These are phyloP conservation scores for Hymenoscyphus repandus DNA, from an alignment of 2,329 filamentous ascomycete species.

Conservation along the genomic window DNA sequence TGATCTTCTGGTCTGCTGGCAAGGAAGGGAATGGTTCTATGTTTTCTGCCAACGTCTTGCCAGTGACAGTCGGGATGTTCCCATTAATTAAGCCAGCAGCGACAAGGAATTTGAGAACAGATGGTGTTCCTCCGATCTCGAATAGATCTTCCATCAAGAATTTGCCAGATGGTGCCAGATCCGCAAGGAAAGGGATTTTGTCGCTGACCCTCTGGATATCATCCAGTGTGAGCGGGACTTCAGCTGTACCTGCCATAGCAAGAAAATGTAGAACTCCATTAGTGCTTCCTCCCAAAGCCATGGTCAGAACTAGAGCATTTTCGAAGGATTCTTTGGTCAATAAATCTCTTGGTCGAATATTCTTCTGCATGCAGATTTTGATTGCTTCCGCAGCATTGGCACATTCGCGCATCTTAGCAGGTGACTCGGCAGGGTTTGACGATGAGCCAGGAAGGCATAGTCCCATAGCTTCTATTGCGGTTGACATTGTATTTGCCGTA, in stretches of 20 bases:
- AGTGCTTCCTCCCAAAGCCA: slow-evolving; percentile 66
- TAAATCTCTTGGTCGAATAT: slow-evolving; percentile 63
- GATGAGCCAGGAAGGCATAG: slow-evolving; percentile 64
- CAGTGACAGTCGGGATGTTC: slow-evolving; percentile 73
- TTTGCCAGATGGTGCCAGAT: slow-evolving; percentile 71
- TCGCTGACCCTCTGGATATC: slow-evolving; percentile 66
- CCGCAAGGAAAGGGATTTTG: slow-evolving; percentile 66
- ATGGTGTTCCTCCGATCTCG: slow-evolving; percentile 77
- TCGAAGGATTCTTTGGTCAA: slow-evolving; percentile 65
- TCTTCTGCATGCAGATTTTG: slow-evolving; percentile 61
- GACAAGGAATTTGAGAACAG: slow-evolving; percentile 80
- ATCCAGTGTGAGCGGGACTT: slow-evolving; percentile 56
- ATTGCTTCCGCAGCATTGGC: slow-evolving; percentile 63
- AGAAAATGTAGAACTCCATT: slow-evolving; percentile 68
- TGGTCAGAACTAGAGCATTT: slow-evolving; percentile 69
- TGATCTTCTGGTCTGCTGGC: slow-evolving; percentile 74
- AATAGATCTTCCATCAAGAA: slow-evolving; percentile 88
- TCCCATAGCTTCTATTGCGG: slow-evolving; percentile 68
- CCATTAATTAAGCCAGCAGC: slow-evolving; percentile 73
- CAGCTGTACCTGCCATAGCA: slow-evolving; percentile 66
- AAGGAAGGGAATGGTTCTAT: slow-evolving; percentile 71
- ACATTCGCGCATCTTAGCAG: slow-evolving; percentile 68
- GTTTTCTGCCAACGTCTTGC: slow-evolving; percentile 78
- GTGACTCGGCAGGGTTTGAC: slow-evolving; percentile 61
- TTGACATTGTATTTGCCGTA: slow-evolving; percentile 73